A percentile compares a stretch with the other conserved stretches of the same genome.
Evolutionary conservation across 345 rosid genomes (phyloP).

Genomic region (Litchi chinensis): DNA sequence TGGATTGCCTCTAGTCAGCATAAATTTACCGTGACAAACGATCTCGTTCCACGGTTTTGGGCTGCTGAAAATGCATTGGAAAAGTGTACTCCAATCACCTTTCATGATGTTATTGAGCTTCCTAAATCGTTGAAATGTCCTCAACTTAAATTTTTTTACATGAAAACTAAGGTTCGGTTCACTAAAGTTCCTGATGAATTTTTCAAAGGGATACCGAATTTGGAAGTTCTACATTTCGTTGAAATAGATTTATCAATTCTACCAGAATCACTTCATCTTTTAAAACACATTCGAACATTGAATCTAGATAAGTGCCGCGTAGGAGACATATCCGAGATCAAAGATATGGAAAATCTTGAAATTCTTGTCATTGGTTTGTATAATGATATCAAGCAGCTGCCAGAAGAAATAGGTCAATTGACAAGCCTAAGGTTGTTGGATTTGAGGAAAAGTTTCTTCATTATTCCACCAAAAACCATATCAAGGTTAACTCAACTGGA

Average conservation of each 20-base stretch:
- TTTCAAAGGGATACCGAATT: background rate
- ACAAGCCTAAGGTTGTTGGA: slow-evolving; percentile 11
- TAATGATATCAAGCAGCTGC: background rate
- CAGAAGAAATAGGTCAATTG: slow-evolving; percentile 25
- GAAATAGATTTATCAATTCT: background rate
- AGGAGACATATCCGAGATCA: slow-evolving; percentile 10
- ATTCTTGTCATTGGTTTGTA: slow-evolving; percentile 11
- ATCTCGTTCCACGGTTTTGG: background rate
- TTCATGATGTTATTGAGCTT: background rate
- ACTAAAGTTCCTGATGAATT: background rate
- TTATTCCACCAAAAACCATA: slow-evolving; percentile 14
- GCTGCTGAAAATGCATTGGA: background rate
- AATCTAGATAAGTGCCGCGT: background rate
- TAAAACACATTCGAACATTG: slow-evolving; percentile 20
- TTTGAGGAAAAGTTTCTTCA: background rate
- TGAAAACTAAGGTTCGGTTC: background rate
- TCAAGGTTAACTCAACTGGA: slow-evolving; percentile 25
- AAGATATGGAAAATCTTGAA: slow-evolving; percentile 15
- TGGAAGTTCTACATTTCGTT: slow-evolving; percentile 11
- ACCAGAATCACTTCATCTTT: slow-evolving; percentile 10
- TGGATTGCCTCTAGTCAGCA: slow-evolving; percentile 11
- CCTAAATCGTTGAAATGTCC: slow-evolving; percentile 19
- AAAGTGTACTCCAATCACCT: background rate
- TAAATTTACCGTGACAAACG: background rate
- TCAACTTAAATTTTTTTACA: background rate